Evolutionary conservation across 2,329 filamentous ascomycete genomes (phyloP).

Genomic region (Blumeria hordei): DNA sequence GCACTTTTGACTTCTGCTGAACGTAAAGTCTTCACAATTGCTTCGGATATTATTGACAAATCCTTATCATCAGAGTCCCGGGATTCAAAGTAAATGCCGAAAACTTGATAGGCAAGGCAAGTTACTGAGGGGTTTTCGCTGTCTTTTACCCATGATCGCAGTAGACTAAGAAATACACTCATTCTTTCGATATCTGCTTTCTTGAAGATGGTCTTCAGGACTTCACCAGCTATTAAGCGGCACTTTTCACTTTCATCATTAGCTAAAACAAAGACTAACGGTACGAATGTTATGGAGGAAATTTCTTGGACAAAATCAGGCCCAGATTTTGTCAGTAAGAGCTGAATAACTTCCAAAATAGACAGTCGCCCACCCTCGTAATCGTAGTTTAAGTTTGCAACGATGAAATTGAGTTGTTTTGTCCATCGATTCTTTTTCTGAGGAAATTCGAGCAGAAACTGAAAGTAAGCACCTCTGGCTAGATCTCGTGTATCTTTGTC

Average conservation of each 20-base stretch:
- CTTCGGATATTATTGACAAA: conserved; percentile 23
- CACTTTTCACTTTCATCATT: conserved; percentile 81
- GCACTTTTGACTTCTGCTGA: conserved; percentile 26
- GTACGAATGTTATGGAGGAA: conserved; percentile 59
- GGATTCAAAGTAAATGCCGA: conserved; percentile 59
- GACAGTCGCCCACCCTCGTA: conserved; percentile 73
- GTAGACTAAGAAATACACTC: conserved; percentile 42
- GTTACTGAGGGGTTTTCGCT: conserved; percentile 46
- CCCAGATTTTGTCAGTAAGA: conserved; percentile 66
- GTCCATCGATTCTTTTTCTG: conserved; percentile 74
- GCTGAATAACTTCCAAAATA: conserved; percentile 74
- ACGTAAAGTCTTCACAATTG: conserved; percentile 26
- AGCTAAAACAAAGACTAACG: conserved; percentile 59
- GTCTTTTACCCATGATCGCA: conserved; percentile 56
- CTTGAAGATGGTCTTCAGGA: conserved; percentile 62
- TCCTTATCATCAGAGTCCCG: conserved; percentile 37
- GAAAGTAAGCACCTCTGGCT: conserved; percentile 72
- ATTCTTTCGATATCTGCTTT: conserved; percentile 50
- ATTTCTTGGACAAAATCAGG: conserved; percentile 66
- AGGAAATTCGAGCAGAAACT: conserved; percentile 85
- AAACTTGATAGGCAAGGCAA: conserved; percentile 55
- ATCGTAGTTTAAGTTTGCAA: conserved; percentile 77
- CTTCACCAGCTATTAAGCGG: conserved; percentile 51
- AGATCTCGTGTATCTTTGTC: conserved; percentile 71
- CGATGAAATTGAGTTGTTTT: conserved; percentile 71